A percentile compares a stretch with the other conserved stretches of the same genome.
phyloP scores from a whole-genome alignment of 148 eudicot species.

The Euryodendron excelsum region DNA sequence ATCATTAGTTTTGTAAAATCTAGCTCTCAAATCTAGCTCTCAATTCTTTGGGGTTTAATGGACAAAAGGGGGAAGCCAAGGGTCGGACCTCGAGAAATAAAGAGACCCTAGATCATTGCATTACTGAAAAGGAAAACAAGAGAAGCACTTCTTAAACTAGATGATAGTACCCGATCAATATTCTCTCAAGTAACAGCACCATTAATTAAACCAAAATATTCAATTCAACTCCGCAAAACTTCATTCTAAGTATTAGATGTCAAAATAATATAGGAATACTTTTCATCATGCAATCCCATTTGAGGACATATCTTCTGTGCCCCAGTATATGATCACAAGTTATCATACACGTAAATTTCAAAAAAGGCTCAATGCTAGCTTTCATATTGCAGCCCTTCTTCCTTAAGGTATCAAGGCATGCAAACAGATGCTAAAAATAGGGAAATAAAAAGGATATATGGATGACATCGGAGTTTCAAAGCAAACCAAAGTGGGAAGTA shows the following conservation, averaged over 20 bases:
- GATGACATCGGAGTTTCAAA: neutral
- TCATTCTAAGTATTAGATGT: neutral
- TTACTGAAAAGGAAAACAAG: neutral
- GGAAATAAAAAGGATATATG: neutral
- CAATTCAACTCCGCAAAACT: neutral
- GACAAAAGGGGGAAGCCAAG: neutral
- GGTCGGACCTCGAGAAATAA: neutral
- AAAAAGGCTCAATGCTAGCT: conserved; percentile 1
- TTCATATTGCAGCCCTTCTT: neutral
- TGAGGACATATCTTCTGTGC: neutral
- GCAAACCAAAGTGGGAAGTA: neutral
- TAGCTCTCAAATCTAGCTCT: neutral
- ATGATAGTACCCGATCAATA: neutral
- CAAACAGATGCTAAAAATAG: neutral
- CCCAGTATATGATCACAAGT: neutral
- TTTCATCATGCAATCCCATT: neutral
- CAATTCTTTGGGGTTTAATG: neutral
- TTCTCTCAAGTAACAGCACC: neutral
- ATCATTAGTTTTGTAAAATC: no score
- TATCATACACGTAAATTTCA: neutral
- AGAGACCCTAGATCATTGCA: neutral
- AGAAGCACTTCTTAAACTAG: neutral
- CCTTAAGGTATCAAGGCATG: conserved; percentile 6
- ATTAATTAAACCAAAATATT: neutral
- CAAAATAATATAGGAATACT: neutral